Evolutionary conservation across 441 rosid genomes (phyloP).

Genomic region (Theobroma grandiflorum): DNA sequence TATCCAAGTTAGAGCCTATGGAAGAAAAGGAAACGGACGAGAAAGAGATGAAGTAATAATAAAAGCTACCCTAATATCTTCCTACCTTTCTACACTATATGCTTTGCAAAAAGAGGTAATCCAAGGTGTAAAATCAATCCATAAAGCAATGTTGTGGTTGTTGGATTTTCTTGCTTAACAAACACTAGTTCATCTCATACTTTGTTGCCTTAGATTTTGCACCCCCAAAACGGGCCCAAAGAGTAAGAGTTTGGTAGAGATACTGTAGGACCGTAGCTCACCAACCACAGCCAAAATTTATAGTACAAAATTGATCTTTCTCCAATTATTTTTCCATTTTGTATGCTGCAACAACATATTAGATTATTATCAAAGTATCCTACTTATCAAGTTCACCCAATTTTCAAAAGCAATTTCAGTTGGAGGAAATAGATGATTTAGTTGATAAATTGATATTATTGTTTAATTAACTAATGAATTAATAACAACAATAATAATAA

Average conservation of each 20-base stretch:
- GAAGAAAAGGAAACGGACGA: not conserved
- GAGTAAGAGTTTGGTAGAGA: not conserved
- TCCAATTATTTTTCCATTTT: not conserved
- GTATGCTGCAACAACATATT: not conserved
- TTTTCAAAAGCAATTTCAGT: not conserved
- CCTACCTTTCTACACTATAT: not conserved
- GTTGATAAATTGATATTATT: not conserved
- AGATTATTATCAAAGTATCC: not conserved
- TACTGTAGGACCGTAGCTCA: not conserved
- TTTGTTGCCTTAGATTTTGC: not conserved
- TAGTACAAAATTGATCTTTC: not conserved
- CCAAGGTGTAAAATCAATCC: not conserved
- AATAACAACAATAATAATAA: no score
- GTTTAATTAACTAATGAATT: not conserved
- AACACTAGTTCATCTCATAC: slow-evolving; percentile 1
- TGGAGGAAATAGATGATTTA: not conserved
- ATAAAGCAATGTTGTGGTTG: not conserved
- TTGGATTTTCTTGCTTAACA: slow-evolving; percentile 17
- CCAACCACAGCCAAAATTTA: not conserved
- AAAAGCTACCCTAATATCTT: not conserved
- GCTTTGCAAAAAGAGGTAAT: not conserved
- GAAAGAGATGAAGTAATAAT: not conserved
- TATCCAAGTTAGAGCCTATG: not conserved
- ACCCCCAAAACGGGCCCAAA: not conserved
- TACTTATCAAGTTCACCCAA: not conserved